Conservation (phyloP, 768 basidiomycete species). For the Leccinum pellstonianum region DNA sequence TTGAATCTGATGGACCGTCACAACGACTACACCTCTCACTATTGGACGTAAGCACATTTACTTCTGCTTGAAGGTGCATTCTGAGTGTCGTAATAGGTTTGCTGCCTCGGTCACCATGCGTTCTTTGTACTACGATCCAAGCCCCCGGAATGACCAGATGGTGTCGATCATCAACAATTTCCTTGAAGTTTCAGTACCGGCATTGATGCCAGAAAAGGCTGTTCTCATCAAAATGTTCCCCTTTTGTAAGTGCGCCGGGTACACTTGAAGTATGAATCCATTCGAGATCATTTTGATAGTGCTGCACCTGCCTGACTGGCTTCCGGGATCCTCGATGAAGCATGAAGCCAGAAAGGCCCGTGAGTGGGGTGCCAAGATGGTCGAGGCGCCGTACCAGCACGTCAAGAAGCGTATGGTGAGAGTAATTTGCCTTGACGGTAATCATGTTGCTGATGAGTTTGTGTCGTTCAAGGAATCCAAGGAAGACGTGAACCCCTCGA, state of each 20-base stretch:
- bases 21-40: constrained; percentile 6
- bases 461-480: constrained; percentile 5
- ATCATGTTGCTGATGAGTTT: background rate
- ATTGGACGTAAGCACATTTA: constrained; percentile 8
- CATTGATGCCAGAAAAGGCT: constrained; percentile 15
- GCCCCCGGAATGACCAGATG: constrained; percentile 13
- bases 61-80: background rate
- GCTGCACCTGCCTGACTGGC: constrained; percentile 28
- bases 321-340: constrained; percentile 20
- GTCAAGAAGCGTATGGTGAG: constrained; percentile 10
- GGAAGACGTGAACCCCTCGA: constrained; percentile 5
- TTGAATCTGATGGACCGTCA: constrained; percentile 8
- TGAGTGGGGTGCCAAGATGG: constrained; percentile 9
- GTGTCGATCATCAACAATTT: constrained; percentile 15
- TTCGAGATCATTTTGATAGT: constrained; percentile 14
- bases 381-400: constrained; percentile 19
- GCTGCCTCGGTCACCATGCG: constrained; percentile 32
- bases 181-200: constrained; percentile 3
- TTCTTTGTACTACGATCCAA: constrained; percentile 21
- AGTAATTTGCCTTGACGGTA: background rate
- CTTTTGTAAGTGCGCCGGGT: constrained; percentile 11
- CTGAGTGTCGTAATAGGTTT: constrained; percentile 21
- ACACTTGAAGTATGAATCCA: background rate
- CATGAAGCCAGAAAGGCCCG: constrained; percentile 9
- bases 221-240: constrained; percentile 16